These are phyloP conservation scores for Eucalyptus leucophloia DNA, from an alignment of 345 rosid species.

Conservation along the genomic window DNA sequence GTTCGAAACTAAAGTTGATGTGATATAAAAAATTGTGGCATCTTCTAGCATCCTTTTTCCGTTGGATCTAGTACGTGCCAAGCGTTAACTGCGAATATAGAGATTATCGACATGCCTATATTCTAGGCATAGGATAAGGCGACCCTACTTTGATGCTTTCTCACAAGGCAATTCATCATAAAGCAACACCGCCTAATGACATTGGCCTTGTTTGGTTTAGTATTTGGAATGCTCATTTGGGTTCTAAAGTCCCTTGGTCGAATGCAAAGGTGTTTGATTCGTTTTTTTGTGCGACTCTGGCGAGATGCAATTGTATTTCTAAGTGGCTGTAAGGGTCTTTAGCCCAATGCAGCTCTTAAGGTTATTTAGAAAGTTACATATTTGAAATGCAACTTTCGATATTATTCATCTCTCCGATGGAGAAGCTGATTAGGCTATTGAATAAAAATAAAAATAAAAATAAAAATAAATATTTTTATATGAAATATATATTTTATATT, in stretches of 20 bases:
- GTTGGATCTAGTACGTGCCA: neutral
- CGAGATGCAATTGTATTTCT: rapidly evolving
- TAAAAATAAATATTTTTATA: no score
- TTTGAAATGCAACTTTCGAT: no score
- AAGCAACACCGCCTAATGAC: neutral
- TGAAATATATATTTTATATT: no score
- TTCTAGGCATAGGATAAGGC: neutral
- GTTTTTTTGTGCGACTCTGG: no score
- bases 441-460: no score
- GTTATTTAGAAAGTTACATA: rapidly evolving
- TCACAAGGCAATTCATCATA: neutral
- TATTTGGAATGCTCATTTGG: no score
- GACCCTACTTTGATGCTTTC: neutral
- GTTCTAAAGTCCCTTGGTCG: rapidly evolving
- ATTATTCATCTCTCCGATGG: rapidly evolving
- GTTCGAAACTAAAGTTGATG: neutral
- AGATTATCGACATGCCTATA: neutral
- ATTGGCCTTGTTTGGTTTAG: rapidly evolving
- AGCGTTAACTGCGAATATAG: neutral
- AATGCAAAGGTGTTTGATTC: no score
- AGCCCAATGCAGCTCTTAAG: no score
- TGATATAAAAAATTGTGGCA: neutral
- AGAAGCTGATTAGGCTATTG: rapidly evolving
- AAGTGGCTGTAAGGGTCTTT: no score
- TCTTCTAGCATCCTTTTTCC: neutral